Evolutionary conservation across 2,329 filamentous ascomycete genomes (phyloP), one percentile per base, ranked within the genome.

Genomic region (Ophiocordyceps camponoti-rufipedis): DNA sequence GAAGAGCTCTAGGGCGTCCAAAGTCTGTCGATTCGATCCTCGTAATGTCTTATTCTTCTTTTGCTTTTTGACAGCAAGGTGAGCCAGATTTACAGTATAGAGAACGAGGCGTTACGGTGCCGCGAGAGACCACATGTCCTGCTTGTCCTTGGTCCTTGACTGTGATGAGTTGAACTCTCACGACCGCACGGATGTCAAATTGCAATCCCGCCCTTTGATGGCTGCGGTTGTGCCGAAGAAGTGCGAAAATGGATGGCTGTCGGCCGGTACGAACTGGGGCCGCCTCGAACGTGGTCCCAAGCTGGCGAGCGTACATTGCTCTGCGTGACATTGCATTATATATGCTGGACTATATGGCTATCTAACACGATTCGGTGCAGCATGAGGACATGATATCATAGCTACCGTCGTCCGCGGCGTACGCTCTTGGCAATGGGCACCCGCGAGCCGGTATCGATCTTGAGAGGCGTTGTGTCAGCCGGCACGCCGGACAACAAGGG

Each of bases 201-300:
- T 95, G 79, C 88, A 91, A 89, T 82, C 71, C 76, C 76, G 80
- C 79, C 80, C 64, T 63, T 62, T 63, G 66, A 80, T 94, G 85
- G 82, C 85, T 87, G 78, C 72, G 75, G 78, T 88, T 91, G 88
- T 86, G 88, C 87, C 87, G 85, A 88, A 94, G 86, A 94, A 86
- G 86, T 94, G 87, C 87, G 91, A 76, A 93, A 79, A 62, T 51
- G 47, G 49, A 51, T 56, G 54, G 54, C 55, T 57, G 50, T 53
- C 52, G 46, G 58, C 52, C 52, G 40, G 43, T 45, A 42, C 43
- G 11, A 35, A 28, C 32, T n/a, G 49, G 45, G 44, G 46, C 43
- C 28, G 28, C 29, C 18, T 33, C 31, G 18, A 14, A 14, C 28
- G 28, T 16, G 3, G 31, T 8, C 28, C 39, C 41, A n/a, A 3